Conservation (phyloP, 768 basidiomycete species). For the Dacryopinax spathularia region DNA sequence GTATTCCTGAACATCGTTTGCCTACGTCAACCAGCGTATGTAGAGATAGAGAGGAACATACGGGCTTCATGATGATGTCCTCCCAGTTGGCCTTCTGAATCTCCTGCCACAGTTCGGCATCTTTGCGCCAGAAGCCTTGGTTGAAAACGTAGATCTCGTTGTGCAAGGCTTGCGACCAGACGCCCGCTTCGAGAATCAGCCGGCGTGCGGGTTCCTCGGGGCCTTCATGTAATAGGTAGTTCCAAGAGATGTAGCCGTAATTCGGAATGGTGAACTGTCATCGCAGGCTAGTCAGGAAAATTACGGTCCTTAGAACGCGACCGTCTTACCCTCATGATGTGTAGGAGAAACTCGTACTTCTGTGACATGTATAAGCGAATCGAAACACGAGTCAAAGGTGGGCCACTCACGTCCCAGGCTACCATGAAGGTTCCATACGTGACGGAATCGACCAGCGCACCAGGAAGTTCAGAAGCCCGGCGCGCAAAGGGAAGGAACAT, state of each 20-base stretch:
- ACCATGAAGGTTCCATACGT: constrained; percentile 42
- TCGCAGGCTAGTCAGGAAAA: constrained; percentile 21
- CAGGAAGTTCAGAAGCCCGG: constrained; percentile 30
- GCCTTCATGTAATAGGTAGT: constrained; percentile 50
- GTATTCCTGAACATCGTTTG: constrained; percentile 14
- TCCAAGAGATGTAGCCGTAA: constrained; percentile 19
- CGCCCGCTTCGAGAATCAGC: constrained; percentile 40
- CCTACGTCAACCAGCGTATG: neutral
- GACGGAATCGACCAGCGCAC: constrained; percentile 39
- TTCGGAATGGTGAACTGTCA: constrained; percentile 22
- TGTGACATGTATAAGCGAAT: constrained; percentile 18
- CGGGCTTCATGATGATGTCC: constrained; percentile 54
- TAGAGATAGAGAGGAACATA: neutral
- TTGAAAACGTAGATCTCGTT: constrained; percentile 69
- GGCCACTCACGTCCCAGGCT: constrained; percentile 41
- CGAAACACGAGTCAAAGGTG: neutral
- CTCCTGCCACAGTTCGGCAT: constrained; percentile 21
- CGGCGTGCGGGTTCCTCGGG: constrained; percentile 35
- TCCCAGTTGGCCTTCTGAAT: constrained; percentile 57
- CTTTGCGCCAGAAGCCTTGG: constrained; percentile 53
- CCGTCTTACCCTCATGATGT: constrained; percentile 35
- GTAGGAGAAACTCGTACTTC: constrained; percentile 44
- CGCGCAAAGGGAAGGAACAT: constrained; percentile 38
- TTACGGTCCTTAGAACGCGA: too few species aligned
- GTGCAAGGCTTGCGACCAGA: constrained; percentile 41